Conservation (phyloP, 345 rosid genomes). For the Populus alba region DNA sequence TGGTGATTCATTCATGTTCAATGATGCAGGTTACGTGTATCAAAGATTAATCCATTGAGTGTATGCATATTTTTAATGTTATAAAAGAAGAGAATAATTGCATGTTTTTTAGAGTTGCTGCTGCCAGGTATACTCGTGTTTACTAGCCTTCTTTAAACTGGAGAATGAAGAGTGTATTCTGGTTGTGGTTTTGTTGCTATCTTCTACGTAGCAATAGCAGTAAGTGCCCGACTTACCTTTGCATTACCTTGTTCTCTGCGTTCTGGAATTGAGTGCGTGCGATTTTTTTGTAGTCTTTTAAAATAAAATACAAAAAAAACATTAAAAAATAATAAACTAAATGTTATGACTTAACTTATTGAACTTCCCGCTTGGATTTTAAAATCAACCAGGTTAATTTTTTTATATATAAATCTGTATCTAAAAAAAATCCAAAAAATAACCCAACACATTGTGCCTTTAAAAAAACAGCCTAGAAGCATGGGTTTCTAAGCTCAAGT, state of each 20-base stretch:
- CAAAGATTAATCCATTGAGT: not conserved
- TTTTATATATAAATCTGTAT: too few relatives aligned
- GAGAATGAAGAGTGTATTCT: not conserved
- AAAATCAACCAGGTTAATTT: too few relatives aligned
- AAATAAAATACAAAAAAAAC: too few relatives aligned
- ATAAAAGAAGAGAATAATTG: not conserved
- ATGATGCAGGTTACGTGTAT: not conserved
- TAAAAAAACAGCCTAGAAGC: too few relatives aligned
- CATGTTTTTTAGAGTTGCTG: not conserved
- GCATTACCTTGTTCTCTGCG: not conserved
- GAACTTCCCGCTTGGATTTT: rapidly evolving
- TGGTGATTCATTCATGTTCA: not conserved
- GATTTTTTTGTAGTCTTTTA: too few relatives aligned
- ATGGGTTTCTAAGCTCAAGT: too few relatives aligned
- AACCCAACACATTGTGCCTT: too few relatives aligned
- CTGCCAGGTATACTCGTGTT: not conserved
- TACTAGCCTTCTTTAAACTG: not conserved
- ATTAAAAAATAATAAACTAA: too few relatives aligned
- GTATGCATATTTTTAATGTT: not conserved
- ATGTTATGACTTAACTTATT: rapidly evolving
- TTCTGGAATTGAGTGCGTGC: not conserved
- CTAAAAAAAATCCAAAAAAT: too few relatives aligned
- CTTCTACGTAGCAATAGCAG: not conserved
- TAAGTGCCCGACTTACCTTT: not conserved
- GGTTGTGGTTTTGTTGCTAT: not conserved